Evolutionary conservation across 164 flowering plant genomes (phyloP), one percentile per base, ranked within the genome.

Genomic region (Vitis rupestris): DNA sequence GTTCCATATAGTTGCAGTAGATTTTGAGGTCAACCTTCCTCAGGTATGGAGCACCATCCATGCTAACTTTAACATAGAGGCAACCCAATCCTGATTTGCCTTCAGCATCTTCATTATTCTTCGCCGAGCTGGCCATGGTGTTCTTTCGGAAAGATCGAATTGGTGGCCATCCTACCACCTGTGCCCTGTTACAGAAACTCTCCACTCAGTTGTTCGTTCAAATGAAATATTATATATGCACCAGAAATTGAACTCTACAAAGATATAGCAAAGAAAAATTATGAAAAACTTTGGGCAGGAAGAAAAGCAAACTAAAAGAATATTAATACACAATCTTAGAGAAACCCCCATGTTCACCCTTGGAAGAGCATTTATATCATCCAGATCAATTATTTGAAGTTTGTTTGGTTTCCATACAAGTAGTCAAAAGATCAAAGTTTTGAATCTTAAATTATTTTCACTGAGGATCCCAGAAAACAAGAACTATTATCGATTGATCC

Each of bases 121-220:
- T 87, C 17, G 75, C 65, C 61, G 30, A 63, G 51, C 75, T 75
- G 6, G 83, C 79, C 83, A 87, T 74, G 23, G 83, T 65, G 69
- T 84, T 88, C 79, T 86, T 88, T 52, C 90, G 75, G 66, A 80
- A 86, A 1, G 87, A 84, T 62, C 88, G 75, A 59, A 86, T 75
- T 58, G 92, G 92, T 49, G 89, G 89, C 92, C 90, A 87, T 71
- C 91, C 91, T 47, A 84, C 87, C 60, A 87, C 86, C 76, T 85
- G 91, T 48, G 89, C 87, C 79, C 88, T 87, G 86, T 61, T 17
- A 55, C 51, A 68, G 10, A 69, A 67, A 64, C 12, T 8, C 30
- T 48, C 31, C 8, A 54, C 31, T 64, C 59, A 60, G 16, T 53
- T 3, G 49, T 51, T 61, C 59, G 50, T 44, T 50, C 61, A 23